A percentile compares a stretch with the other conserved stretches of the same genome.
phyloP scores from a whole-genome alignment of 495 filamentous ascomycete genomes.

The Xylaria castorea region DNA sequence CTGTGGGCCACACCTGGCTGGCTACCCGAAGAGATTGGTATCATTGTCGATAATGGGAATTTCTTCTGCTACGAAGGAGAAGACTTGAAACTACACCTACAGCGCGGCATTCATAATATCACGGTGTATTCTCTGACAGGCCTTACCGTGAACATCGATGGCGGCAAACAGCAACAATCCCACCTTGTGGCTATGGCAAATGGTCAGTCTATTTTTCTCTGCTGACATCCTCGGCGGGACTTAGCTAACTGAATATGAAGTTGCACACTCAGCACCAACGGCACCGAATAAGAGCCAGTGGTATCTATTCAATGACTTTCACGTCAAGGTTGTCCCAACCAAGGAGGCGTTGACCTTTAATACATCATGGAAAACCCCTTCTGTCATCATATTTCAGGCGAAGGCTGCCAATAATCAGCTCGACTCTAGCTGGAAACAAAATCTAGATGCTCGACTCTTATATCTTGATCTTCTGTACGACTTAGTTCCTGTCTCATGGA shows the following conservation, averaged over 20 bases:
- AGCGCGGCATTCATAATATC: slow-evolving; percentile 69
- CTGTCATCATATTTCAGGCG: slow-evolving; percentile 82
- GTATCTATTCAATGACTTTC: slow-evolving; percentile 97
- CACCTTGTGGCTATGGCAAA: slow-evolving; percentile 93
- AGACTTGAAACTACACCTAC: slow-evolving; percentile 73
- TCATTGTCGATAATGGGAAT: slow-evolving; percentile 80
- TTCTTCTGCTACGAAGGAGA: slow-evolving; percentile 91
- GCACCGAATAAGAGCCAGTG: slow-evolving; percentile 68
- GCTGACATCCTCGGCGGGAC: background rate
- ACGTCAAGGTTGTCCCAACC: slow-evolving; percentile 76
- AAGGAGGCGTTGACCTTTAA: slow-evolving; percentile 90
- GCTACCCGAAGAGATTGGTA: slow-evolving; percentile 90
- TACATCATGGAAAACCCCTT: slow-evolving; percentile 87
- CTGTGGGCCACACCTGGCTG: slow-evolving; percentile 88
- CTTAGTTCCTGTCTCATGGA: background rate
- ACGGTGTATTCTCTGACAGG: slow-evolving; percentile 92
- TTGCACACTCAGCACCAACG: slow-evolving; percentile 70
- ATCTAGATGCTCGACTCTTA: slow-evolving; percentile 80
- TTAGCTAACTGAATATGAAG: slow-evolving; percentile 41
- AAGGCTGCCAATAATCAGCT: slow-evolving; percentile 75
- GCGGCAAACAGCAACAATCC: slow-evolving; percentile 79
- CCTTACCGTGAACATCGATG: slow-evolving; percentile 85
- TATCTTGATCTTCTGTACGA: slow-evolving; percentile 77
- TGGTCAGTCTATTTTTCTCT: slow-evolving; percentile 51
- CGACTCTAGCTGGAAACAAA: slow-evolving; percentile 84